Evolutionary conservation across 176 grass and related monocot genomes (phyloP).

Genomic region (Dendrocalamus sinicus): DNA sequence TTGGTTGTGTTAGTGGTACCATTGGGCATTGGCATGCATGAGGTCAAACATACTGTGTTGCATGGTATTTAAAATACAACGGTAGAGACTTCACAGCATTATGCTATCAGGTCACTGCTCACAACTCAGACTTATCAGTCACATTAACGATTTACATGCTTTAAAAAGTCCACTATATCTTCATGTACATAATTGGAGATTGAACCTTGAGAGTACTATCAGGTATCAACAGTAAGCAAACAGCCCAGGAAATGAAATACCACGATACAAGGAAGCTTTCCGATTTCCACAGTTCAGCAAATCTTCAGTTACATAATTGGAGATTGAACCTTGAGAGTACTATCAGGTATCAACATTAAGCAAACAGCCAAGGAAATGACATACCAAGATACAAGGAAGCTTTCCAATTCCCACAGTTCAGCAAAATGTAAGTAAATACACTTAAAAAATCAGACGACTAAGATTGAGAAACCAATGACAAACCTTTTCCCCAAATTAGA

Average conservation of each 20-base stretch:
- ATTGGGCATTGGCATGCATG: background rate
- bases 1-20: background rate
- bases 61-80: background rate
- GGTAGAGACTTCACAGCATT: background rate
- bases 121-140: background rate
- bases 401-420: background rate
- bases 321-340: too few relatives aligned
- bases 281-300: background rate
- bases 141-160: conserved; percentile 5
- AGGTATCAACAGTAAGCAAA: background rate
- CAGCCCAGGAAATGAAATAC: background rate
- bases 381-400: background rate
- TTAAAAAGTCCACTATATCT: background rate
- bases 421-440: background rate
- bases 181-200: background rate
- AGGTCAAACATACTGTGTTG: background rate
- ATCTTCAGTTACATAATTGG: background rate
- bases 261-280: background rate
- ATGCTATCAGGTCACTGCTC: background rate
- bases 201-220: background rate
- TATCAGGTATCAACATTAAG: background rate
- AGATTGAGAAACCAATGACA: background rate
- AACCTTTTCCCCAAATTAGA: conserved; percentile 61
- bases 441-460: conserved; percentile 1
- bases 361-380: background rate